Conservation (phyloP, 1,284 basidiomycete genomes). For the Leccinum angustisporum region DNA sequence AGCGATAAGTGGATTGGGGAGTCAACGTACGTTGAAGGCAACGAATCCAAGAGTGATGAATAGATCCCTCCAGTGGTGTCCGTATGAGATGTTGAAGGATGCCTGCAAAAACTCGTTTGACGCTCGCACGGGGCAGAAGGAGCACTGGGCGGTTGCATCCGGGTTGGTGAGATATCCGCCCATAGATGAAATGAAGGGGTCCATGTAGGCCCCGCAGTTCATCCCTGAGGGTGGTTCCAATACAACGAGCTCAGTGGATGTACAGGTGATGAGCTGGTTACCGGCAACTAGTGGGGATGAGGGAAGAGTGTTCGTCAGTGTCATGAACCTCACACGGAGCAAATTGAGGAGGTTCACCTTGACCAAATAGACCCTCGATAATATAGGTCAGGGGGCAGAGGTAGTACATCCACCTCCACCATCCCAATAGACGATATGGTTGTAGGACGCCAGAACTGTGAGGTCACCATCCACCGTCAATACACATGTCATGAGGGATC, state of each 20-base stretch:
- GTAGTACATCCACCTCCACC: conserved; percentile 82
- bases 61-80: conserved; percentile 48
- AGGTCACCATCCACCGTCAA: conserved; percentile 46
- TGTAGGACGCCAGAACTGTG: conserved; percentile 61
- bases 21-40: conserved; percentile 44
- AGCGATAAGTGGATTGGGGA: background rate
- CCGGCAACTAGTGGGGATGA: conserved; percentile 40
- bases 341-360: background rate
- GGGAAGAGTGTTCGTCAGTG: background rate
- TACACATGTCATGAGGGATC: background rate
- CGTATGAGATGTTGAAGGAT: conserved; percentile 48
- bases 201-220: conserved; percentile 60
- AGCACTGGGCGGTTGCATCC: conserved; percentile 49
- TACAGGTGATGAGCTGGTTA: conserved; percentile 54
- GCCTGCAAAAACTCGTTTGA: conserved; percentile 43
- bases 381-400: conserved; percentile 13
- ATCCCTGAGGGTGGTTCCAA: conserved; percentile 59
- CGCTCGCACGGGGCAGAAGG: conserved; percentile 50
- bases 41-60: conserved; percentile 43
- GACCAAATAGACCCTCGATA: conserved; percentile 9
- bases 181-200: conserved; percentile 51
- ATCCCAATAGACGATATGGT: conserved; percentile 60
- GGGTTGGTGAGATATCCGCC: conserved; percentile 71
- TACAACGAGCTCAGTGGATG: conserved; percentile 49
- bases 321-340: background rate